These are phyloP conservation scores for Schoenoplectus triqueter DNA, from an alignment of 202 grass and related monocot species.

Conservation along the genomic window DNA sequence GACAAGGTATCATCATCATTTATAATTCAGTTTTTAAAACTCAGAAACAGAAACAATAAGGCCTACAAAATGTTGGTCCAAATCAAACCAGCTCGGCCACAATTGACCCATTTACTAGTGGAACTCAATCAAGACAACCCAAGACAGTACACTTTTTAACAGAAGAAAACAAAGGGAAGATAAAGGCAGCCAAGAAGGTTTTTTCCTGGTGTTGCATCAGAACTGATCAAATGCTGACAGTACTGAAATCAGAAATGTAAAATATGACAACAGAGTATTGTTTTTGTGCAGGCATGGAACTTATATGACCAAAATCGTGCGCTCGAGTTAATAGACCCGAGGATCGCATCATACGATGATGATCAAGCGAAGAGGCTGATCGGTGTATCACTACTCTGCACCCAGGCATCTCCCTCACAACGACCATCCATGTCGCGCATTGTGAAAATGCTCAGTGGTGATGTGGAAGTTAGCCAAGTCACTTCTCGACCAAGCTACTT, in stretches of 20 bases:
- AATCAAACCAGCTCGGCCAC: background rate
- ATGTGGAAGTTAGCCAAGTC: constrained; percentile 39
- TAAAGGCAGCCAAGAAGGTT: background rate
- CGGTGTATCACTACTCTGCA: constrained; percentile 44
- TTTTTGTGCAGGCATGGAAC: constrained; percentile 37
- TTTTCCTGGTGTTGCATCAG: background rate
- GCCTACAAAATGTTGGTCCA: background rate
- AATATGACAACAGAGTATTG: background rate
- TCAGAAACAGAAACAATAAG: background rate
- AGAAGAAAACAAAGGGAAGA: background rate
- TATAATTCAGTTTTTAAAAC: background rate
- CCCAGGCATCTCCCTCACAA: constrained; percentile 30
- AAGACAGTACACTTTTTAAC: background rate
- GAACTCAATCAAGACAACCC: background rate
- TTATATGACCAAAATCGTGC: constrained; percentile 39
- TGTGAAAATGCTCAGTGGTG: constrained; percentile 19
- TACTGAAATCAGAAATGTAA: background rate
- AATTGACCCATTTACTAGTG: background rate
- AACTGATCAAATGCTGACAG: background rate
- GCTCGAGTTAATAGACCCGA: constrained; percentile 35
- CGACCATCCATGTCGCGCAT: constrained; percentile 49
- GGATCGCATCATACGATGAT: constrained; percentile 26
- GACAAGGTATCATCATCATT: background rate
- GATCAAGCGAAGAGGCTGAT: constrained; percentile 42
- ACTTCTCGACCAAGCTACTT: constrained; percentile 37